Conservation (phyloP, 305 asterid genomes). For the Solanum chacoense region DNA sequence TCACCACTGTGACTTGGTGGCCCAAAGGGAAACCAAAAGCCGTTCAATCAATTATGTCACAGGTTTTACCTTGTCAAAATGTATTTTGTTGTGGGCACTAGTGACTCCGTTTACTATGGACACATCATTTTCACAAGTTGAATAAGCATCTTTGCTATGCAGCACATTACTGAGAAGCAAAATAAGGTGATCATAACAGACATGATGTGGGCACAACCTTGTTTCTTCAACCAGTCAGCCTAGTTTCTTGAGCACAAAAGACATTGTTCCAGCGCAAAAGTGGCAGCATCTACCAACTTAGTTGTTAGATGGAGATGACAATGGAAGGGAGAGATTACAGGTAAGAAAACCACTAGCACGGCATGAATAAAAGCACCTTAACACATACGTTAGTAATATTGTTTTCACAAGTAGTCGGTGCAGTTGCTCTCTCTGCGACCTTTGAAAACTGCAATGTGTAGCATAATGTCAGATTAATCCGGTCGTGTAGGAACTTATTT, state of each 20-base stretch:
- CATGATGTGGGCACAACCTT: conserved; percentile 38
- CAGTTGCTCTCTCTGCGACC: conserved; percentile 6
- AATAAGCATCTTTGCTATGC: conserved; percentile 13
- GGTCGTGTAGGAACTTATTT: conserved; percentile 28
- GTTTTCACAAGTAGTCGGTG: conserved; percentile 1
- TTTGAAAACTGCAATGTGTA: background rate
- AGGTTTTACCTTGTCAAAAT: background rate
- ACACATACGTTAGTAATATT: conserved; percentile 1
- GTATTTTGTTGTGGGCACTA: background rate
- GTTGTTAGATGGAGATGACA: conserved; percentile 11
- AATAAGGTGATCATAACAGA: conserved; percentile 80
- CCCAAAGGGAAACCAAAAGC: background rate
- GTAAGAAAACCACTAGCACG: conserved; percentile 10
- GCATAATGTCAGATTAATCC: conserved; percentile 19
- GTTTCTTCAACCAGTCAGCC: conserved; percentile 38
- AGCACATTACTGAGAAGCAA: conserved; percentile 75
- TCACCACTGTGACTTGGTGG: background rate
- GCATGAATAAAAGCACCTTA: conserved; percentile 1
- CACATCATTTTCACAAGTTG: background rate
- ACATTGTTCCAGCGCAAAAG: background rate
- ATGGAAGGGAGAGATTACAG: conserved; percentile 8
- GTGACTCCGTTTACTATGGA: background rate
- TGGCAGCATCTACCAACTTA: background rate
- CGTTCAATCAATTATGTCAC: background rate
- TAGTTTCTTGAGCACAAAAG: conserved; percentile 28